Conservation (phyloP, 2,329 filamentous ascomycete species). For the Sarocladium strictum region DNA sequence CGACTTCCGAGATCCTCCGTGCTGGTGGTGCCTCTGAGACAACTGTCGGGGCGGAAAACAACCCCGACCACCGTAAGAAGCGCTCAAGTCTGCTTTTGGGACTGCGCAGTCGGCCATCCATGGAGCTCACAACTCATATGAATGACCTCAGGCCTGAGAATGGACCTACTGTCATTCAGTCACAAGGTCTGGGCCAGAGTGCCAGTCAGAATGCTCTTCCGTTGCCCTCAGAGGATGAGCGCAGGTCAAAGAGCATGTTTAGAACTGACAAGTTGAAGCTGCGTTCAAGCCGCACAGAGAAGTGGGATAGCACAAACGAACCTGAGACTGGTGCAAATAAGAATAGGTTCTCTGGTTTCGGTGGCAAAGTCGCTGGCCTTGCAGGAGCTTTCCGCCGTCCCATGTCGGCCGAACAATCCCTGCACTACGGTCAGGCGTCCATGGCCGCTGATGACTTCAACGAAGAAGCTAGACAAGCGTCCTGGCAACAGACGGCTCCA, state of each 20-base stretch:
- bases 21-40: slow-evolving; percentile 36
- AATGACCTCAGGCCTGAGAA: background rate
- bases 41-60: slow-evolving; percentile 34
- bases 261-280: background rate
- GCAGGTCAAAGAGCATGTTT: background rate
- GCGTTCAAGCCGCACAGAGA: background rate
- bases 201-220: slow-evolving; percentile 6
- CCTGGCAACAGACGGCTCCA: slow-evolving; percentile 7
- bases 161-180: background rate
- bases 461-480: background rate
- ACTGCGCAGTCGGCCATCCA: slow-evolving; percentile 19
- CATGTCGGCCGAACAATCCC: slow-evolving; percentile 12
- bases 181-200: background rate
- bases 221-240: slow-evolving; percentile 3
- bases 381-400: slow-evolving; percentile 22
- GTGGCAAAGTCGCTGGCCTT: slow-evolving; percentile 23
- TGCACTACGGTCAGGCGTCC: background rate
- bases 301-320: background rate
- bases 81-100: slow-evolving; percentile 33
- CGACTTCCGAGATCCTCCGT: slow-evolving; percentile 17
- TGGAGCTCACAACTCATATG: slow-evolving; percentile 14
- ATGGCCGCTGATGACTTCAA: background rate
- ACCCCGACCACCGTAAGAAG: slow-evolving; percentile 27
- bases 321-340: background rate
- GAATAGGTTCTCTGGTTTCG: slow-evolving; percentile 25